These are phyloP conservation scores for Dothidotthia symphoricarpi DNA, from an alignment of 2,329 filamentous ascomycete genomes.

Conservation along the genomic window DNA sequence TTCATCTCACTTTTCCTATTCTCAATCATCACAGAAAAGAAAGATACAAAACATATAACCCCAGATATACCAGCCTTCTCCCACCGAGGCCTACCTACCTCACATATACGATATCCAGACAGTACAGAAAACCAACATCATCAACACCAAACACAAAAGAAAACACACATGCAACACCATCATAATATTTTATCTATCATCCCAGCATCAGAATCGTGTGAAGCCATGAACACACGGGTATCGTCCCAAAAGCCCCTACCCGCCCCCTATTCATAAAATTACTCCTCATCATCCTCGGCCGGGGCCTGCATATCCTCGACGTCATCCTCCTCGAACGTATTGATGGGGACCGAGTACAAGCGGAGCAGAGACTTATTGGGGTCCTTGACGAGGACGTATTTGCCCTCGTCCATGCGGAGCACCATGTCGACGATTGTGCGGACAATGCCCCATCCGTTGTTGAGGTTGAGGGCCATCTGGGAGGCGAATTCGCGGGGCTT, in stretches of 20 bases:
- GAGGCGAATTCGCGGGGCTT: constrained; percentile 95
- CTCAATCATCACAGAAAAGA: too few species aligned
- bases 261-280: constrained; percentile 19
- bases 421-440: constrained; percentile 97
- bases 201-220: constrained; percentile 10
- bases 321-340: constrained; percentile 89
- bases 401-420: constrained; percentile 72
- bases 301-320: constrained; percentile 65
- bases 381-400: constrained; percentile 80
- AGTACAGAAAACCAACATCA: too few species aligned
- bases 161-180: not conserved
- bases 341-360: constrained; percentile 83
- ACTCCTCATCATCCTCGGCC: constrained; percentile 57
- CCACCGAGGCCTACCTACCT: too few species aligned
- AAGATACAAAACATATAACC: too few species aligned
- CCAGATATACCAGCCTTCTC: too few species aligned
- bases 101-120: too few species aligned
- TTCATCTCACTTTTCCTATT: too few species aligned
- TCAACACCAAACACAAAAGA: too few species aligned
- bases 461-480: constrained; percentile 97
- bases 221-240: constrained; percentile 21
- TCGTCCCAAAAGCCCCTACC: constrained; percentile 16
- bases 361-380: constrained; percentile 95
- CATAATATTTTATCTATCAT: constrained; percentile 20
- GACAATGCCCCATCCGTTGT: constrained; percentile 98